Conservation (phyloP, 192 early-diverging fungal genomes). For the Spinellus fusiger region DNA sequence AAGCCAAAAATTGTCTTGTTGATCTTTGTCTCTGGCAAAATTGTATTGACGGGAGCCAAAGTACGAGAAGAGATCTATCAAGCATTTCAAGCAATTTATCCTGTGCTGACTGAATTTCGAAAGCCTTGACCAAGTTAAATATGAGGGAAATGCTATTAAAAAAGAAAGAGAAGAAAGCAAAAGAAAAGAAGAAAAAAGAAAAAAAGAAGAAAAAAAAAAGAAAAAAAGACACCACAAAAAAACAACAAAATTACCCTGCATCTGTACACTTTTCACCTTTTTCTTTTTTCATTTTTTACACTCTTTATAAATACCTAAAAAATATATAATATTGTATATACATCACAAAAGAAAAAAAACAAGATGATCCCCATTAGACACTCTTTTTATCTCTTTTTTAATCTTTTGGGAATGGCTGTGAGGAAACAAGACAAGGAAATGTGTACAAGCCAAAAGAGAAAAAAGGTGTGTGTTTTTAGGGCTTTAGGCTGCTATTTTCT, state of each 20-base stretch:
- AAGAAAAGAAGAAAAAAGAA: constrained; percentile 1
- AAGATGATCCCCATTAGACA: no score
- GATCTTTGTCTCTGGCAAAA: constrained; percentile 99
- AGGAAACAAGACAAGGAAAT: neutral
- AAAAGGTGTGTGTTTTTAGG: no score
- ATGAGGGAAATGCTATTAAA: no score
- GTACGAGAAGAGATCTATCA: constrained; percentile 96
- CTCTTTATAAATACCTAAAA: neutral
- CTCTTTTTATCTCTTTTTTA: no score
- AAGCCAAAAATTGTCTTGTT: constrained; percentile 97
- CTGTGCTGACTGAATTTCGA: constrained; percentile 85
- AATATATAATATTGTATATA: neutral
- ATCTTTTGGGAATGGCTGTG: no score
- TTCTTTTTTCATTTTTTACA: neutral
- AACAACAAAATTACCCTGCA: neutral
- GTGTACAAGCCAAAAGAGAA: no score
- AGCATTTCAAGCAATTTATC: constrained; percentile 97
- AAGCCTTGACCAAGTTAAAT: no score
- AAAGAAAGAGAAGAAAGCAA: neutral
- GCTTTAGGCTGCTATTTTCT: no score
- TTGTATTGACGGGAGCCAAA: constrained; percentile 99
- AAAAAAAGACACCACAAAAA: constrained; percentile 1
- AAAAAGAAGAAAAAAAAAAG: constrained; percentile 6
- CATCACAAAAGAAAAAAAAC: neutral
- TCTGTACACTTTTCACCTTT: neutral